phyloP scores from a whole-genome alignment of 331 rosid species.

The Dryas integrifolia region DNA sequence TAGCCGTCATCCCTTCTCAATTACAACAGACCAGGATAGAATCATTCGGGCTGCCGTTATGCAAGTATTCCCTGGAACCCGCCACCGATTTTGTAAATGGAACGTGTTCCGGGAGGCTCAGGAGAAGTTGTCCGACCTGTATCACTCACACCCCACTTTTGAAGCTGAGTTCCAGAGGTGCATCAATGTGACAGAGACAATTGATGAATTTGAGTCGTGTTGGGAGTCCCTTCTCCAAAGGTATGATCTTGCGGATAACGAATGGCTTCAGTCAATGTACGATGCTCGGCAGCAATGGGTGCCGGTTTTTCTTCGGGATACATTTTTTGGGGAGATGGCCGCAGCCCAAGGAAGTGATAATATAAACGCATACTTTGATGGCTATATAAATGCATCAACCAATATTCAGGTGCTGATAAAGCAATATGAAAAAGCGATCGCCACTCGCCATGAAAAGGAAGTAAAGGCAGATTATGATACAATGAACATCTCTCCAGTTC shows the following conservation, averaged over 20 bases:
- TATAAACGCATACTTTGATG: constrained; percentile 36
- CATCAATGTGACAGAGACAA: constrained; percentile 34
- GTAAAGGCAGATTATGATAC: constrained; percentile 38
- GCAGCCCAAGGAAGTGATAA: constrained; percentile 33
- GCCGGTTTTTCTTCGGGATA: constrained; percentile 30
- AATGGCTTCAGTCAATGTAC: constrained; percentile 41
- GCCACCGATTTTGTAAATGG: constrained; percentile 43
- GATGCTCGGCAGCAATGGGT: constrained; percentile 37
- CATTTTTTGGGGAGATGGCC: constrained; percentile 38
- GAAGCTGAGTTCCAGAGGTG: constrained; percentile 35
- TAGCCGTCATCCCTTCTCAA: constrained; percentile 30
- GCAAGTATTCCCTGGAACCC: constrained; percentile 30
- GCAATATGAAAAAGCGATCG: constrained; percentile 37
- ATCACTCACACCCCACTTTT: constrained; percentile 29
- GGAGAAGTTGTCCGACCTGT: constrained; percentile 33
- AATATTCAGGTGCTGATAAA: constrained; percentile 35
- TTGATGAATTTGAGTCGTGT: constrained; percentile 34
- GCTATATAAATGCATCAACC: constrained; percentile 41
- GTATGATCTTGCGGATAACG: constrained; percentile 27
- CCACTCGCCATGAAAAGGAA: constrained; percentile 35
- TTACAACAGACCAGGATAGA: constrained; percentile 41
- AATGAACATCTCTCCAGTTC: constrained; percentile 29
- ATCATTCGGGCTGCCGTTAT: constrained; percentile 36
- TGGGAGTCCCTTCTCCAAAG: constrained; percentile 35
- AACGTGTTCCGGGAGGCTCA: constrained; percentile 36